Conservation (phyloP, 371 early-diverging fungal genomes). For the Mortierella sp. region DNA sequence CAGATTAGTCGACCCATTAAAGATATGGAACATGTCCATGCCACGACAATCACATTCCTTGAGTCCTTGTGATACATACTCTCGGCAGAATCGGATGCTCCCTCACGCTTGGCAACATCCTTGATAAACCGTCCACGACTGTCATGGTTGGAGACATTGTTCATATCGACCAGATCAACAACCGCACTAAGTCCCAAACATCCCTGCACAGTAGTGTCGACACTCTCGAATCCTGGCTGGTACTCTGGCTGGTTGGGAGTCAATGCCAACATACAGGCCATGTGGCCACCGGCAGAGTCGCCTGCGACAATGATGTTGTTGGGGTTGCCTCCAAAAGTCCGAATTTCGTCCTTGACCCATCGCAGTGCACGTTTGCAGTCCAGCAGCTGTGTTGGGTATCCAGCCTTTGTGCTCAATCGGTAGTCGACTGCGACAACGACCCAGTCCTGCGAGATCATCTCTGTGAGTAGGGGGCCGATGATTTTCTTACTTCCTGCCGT, state of each 20-base stretch:
- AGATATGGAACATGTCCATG: not conserved
- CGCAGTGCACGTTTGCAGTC: conserved; percentile 83
- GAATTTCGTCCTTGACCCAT: conserved; percentile 77
- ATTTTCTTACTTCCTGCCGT: conserved; percentile 64
- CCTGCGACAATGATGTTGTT: conserved; percentile 76
- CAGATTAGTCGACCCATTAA: no score
- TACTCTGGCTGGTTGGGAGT: conserved; percentile 72
- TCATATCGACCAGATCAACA: conserved; percentile 58
- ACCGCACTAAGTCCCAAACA: conserved; percentile 65
- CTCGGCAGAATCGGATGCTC: conserved; percentile 39
- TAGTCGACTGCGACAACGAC: conserved; percentile 79
- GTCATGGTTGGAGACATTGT: conserved; percentile 29
- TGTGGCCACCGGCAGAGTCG: conserved; percentile 79
- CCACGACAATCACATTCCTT: no score
- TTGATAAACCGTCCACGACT: conserved; percentile 56
- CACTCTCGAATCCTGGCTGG: conserved; percentile 79
- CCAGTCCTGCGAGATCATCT: conserved; percentile 64
- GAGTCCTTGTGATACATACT: conserved; percentile 35
- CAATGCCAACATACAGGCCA: conserved; percentile 74
- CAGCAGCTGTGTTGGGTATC: conserved; percentile 74
- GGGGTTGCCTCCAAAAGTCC: conserved; percentile 79
- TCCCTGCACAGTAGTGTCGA: conserved; percentile 76
- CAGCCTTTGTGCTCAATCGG: conserved; percentile 68
- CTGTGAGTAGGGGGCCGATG: conserved; percentile 61
- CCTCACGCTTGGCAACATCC: conserved; percentile 53